These are phyloP conservation scores for Candida sp. DNA, from an alignment of 1,139 yeast genomes.

Conservation along the genomic window DNA sequence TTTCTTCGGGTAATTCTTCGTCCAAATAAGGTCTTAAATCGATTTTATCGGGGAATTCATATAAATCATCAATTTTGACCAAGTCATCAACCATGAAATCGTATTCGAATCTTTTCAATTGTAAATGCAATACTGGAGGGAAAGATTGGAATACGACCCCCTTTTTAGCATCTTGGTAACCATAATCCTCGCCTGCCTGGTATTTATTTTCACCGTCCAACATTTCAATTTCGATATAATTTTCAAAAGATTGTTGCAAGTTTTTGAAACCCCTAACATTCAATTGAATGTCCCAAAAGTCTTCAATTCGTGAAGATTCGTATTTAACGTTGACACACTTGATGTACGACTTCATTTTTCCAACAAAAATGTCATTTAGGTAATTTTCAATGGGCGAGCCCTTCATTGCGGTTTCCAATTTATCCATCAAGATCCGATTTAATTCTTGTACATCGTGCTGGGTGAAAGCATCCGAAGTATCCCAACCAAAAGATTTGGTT, in stretches of 20 bases:
- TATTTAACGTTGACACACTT: constrained; percentile 94
- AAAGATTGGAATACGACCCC: constrained; percentile 91
- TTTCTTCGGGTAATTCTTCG: constrained; percentile 43
- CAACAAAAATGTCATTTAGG: constrained; percentile 83
- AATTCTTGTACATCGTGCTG: constrained; percentile 98
- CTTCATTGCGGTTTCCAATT: constrained; percentile 88
- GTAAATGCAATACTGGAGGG: constrained; percentile 92
- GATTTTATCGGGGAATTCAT: constrained; percentile 83
- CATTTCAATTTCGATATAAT: constrained; percentile 85
- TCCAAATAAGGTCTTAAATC: constrained; percentile 81
- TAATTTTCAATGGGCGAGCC: constrained; percentile 81
- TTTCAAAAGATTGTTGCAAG: constrained; percentile 72
- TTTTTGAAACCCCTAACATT: constrained; percentile 83
- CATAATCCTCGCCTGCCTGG: constrained; percentile 81
- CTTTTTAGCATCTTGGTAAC: constrained; percentile 94
- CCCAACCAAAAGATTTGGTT: constrained; percentile 97
- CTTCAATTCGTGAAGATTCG: constrained; percentile 90
- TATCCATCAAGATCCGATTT: constrained; percentile 94
- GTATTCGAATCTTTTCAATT: constrained; percentile 90
- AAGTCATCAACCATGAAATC: constrained; percentile 88
- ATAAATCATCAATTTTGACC: constrained; percentile 88
- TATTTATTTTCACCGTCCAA: constrained; percentile 95
- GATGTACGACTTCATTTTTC: constrained; percentile 93
- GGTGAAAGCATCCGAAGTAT: constrained; percentile 89
- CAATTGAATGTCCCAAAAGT: constrained; percentile 96